Evolutionary conservation across 352 stramenopile species (phyloP).

Genomic region (Halophytophthora batemanensis): DNA sequence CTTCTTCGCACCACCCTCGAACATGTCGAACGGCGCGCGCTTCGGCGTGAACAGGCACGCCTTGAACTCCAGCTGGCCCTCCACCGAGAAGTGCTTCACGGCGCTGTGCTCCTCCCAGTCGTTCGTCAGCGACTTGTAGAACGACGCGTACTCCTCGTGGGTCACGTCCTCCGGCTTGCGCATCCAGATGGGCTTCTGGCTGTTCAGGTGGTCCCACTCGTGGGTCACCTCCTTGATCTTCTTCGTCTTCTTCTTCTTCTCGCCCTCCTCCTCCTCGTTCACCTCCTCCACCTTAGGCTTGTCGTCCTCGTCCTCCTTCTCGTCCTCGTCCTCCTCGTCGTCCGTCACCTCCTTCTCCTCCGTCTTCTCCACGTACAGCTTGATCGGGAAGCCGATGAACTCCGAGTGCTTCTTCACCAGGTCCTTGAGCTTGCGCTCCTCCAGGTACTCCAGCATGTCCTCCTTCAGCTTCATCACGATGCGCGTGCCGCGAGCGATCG

Average conservation of each 20-base stretch:
- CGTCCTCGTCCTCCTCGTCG: conserved; percentile 98
- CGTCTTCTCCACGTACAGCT: conserved; percentile 99
- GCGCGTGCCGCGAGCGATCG: conserved; percentile 90
- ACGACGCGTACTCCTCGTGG: conserved; percentile 98
- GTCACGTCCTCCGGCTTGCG: conserved; percentile 99
- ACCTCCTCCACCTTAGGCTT: conserved; percentile 98
- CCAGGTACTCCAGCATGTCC: conserved; percentile 99
- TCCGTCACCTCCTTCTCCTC: conserved; percentile 99
- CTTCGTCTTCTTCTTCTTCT: conserved; percentile 99
- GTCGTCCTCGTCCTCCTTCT: conserved; percentile 92
- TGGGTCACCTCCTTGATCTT: conserved; percentile 97
- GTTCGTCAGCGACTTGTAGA: conserved; percentile 99
- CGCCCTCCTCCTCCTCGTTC: conserved; percentile 94
- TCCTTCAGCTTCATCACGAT: conserved; percentile 99
- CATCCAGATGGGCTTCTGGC: conserved; percentile 99
- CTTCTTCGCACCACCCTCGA: conserved; percentile 98
- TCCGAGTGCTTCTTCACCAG: conserved; percentile 99
- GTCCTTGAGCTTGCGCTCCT: conserved; percentile 98
- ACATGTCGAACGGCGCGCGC: conserved; percentile 99
- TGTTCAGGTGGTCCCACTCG: conserved; percentile 99
- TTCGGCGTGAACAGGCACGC: conserved; percentile 98
- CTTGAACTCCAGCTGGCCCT: conserved; percentile 99
- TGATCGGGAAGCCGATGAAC: conserved; percentile 99
- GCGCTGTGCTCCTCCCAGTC: conserved; percentile 98
- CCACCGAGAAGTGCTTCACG: conserved; percentile 99